A percentile compares a stretch with the other conserved stretches of the same genome.
Conservation (phyloP, 2,329 filamentous ascomycete genomes). For the Botrytis elliptica region DNA sequence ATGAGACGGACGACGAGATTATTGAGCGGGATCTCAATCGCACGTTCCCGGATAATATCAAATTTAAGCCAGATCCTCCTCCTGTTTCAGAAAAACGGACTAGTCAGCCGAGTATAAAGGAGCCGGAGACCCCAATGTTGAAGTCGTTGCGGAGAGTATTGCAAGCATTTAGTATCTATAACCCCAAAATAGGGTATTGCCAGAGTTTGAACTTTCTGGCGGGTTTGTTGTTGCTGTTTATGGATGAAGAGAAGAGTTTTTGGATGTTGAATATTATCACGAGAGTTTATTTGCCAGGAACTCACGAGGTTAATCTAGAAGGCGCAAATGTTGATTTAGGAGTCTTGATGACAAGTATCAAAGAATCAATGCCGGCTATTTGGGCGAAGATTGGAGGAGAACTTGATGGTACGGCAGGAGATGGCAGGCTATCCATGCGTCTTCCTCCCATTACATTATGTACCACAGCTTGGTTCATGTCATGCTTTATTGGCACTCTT, state of each 20-base stretch:
- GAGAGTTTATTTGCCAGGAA: slow-evolving; percentile 81
- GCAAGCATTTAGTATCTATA: slow-evolving; percentile 86
- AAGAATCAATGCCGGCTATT: slow-evolving; percentile 76
- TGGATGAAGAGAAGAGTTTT: slow-evolving; percentile 87
- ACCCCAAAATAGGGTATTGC: slow-evolving; percentile 89
- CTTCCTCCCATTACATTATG: slow-evolving; percentile 89
- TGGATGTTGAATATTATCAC: slow-evolving; percentile 94
- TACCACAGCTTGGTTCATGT: slow-evolving; percentile 98
- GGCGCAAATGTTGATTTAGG: slow-evolving; percentile 92
- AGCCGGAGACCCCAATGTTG: slow-evolving; percentile 71
- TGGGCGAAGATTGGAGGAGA: slow-evolving; percentile 88
- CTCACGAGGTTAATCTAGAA: slow-evolving; percentile 86
- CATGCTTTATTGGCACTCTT: slow-evolving; percentile 87
- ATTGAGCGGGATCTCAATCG: slow-evolving; percentile 93
- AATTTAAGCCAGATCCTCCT: slow-evolving; percentile 67
- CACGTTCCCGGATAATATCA: slow-evolving; percentile 91
- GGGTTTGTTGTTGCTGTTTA: slow-evolving; percentile 83
- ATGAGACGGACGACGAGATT: slow-evolving; percentile 75
- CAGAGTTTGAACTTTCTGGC: slow-evolving; percentile 95
- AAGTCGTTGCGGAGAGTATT: slow-evolving; percentile 79
- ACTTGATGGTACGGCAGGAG: slow-evolving; percentile 49
- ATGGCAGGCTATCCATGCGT: slow-evolving; percentile 45
- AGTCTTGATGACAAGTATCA: slow-evolving; percentile 84
- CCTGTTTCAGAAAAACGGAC: slow-evolving; percentile 38
- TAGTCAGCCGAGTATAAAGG: slow-evolving; percentile 27